Evolutionary conservation across 2,329 filamentous ascomycete genomes (phyloP).

Genomic region (Macroventuria anomochaeta): DNA sequence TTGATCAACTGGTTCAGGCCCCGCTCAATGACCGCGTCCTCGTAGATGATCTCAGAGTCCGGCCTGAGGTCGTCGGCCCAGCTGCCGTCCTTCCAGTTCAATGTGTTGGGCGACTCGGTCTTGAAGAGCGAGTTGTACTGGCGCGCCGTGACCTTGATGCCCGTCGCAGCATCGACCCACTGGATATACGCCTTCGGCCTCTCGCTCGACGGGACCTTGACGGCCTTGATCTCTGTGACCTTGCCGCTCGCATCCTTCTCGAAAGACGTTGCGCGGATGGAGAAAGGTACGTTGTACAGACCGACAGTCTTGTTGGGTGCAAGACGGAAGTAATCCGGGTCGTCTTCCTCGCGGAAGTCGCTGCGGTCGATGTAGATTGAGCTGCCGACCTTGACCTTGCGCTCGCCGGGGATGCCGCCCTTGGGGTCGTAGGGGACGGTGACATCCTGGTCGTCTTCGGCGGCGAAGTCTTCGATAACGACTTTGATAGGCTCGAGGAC

Average conservation of each 20-base stretch:
- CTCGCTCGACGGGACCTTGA: slow-evolving; percentile 68
- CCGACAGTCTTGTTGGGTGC: slow-evolving; percentile 77
- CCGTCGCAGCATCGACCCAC: slow-evolving; percentile 77
- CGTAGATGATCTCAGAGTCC: slow-evolving; percentile 80
- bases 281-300: slow-evolving; percentile 72
- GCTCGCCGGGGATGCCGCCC: slow-evolving; percentile 62
- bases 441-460: slow-evolving; percentile 72
- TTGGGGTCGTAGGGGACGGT: slow-evolving; percentile 83
- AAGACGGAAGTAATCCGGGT: slow-evolving; percentile 77
- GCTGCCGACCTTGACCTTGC: slow-evolving; percentile 71
- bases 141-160: slow-evolving; percentile 69
- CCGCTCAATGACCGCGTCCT: slow-evolving; percentile 78
- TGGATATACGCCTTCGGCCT: slow-evolving; percentile 80
- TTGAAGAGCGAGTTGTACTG: slow-evolving; percentile 86
- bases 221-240: slow-evolving; percentile 70
- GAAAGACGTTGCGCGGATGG: slow-evolving; percentile 72
- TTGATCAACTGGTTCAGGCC: slow-evolving; percentile 84
- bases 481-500: slow-evolving; percentile 85
- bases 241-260: slow-evolving; percentile 69
- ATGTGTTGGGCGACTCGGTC: slow-evolving; percentile 78
- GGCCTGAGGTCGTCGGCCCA: slow-evolving; percentile 87
- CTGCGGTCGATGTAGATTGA: slow-evolving; percentile 84
- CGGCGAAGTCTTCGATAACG: slow-evolving; percentile 76
- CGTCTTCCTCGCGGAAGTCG: slow-evolving; percentile 77
- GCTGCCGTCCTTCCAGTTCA: slow-evolving; percentile 71